Base-by-base conservation (phyloP, 2,329 filamentous ascomycete species). In the Epicoccum sorghinum region DNA sequence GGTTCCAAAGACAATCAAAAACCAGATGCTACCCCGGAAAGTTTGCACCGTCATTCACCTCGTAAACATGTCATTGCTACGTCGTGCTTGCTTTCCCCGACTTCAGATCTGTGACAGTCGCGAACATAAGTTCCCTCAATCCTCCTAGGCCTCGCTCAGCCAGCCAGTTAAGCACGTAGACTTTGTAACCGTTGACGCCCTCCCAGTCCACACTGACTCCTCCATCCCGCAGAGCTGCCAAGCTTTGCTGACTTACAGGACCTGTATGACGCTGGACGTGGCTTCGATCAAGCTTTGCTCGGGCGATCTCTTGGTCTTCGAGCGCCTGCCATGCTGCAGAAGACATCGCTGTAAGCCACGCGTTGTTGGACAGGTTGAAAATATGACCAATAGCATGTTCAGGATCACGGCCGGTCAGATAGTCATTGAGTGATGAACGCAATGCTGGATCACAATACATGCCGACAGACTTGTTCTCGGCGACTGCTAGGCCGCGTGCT, bases 61-160 rank as follows among this genome's bases (percentile, higher is more conserved):
- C 10, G 18, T 5, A 10, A n/a, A 7, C 9, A 38, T 14, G 29
- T 8, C 9, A 30, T 14, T 14, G 24, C 22, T 42, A 55, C 8
- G 37, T 42, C n/a, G 36, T 14, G 24, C 25, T 24, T 14, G 22
- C 4, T 8, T 38, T 24, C 12, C 23, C 52, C 36, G 40, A 7
- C 37, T 41, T 86, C 62, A 93, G 75, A 45, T 88, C 85, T 70
- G 88, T 91, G 84, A 95, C 91, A 1, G 90, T 93, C 64, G 86
- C 90, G 72, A 89, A 89, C 82, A 96, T 88, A 65, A 96, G 75
- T 59, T 87, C 82, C 13, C 83, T 82, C 27, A 93, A 80, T 0
- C 91, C 91, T 9, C 73, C 76, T 40, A 89, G 80, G 0, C 88
- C 89, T 47, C 82, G 82, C 5, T 76, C 78, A 54, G 88, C 87